phyloP scores from a whole-genome alignment of 306 rosid genomes.

The Fragaria nilgerrensis region DNA sequence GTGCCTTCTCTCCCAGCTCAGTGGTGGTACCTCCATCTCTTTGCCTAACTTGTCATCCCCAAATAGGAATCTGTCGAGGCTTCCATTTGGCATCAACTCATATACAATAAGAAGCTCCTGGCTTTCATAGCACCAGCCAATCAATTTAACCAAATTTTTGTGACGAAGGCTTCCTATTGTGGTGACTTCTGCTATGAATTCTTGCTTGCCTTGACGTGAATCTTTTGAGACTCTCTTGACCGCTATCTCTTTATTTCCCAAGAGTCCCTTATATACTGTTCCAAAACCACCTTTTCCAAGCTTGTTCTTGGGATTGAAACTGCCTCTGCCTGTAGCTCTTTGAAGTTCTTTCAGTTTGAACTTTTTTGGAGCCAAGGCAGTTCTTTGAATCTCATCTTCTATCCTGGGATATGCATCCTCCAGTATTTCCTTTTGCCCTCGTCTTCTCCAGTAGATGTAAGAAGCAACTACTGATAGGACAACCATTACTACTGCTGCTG shows the following conservation, averaged over 20 bases:
- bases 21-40: constrained; percentile 12
- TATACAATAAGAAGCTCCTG: constrained; percentile 73
- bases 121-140: constrained; percentile 82
- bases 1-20: constrained; percentile 54
- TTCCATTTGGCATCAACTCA: constrained; percentile 77
- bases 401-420: constrained; percentile 50
- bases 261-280: constrained; percentile 60
- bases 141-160: constrained; percentile 64
- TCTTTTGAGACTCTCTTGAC: constrained; percentile 65
- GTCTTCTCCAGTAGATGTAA: constrained; percentile 26
- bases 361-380: constrained; percentile 55
- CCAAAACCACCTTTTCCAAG: constrained; percentile 89
- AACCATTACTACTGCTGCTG: constrained; percentile 3
- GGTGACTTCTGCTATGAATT: constrained; percentile 77
- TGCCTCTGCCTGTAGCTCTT: constrained; percentile 49
- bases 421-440: neutral
- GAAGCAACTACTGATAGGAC: constrained; percentile 19
- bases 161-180: constrained; percentile 78
- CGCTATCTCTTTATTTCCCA: constrained; percentile 54
- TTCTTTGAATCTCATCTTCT: constrained; percentile 53
- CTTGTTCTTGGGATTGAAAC: constrained; percentile 55
- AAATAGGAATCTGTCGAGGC: constrained; percentile 64
- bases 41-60: constrained; percentile 20
- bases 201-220: constrained; percentile 77
- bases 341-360: constrained; percentile 43